phyloP scores from a whole-genome alignment of 176 grass and related monocot species.

The Pharus latifolius region DNA sequence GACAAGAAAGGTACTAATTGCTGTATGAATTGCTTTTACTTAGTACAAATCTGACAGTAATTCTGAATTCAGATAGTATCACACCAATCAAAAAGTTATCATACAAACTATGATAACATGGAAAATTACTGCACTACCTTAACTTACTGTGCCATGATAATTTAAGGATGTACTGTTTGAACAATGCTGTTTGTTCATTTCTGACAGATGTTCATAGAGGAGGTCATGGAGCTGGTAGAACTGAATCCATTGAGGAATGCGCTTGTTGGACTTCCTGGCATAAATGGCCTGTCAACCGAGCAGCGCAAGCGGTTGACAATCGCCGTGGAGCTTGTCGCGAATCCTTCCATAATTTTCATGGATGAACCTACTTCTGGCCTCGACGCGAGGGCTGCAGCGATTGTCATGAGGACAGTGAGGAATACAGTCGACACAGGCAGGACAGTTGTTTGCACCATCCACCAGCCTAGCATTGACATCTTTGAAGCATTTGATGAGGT shows the following conservation, averaged over 20 bases:
- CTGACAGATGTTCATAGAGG: constrained; percentile 53
- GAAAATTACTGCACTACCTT: no score
- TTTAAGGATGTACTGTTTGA: neutral
- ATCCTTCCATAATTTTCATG: constrained; percentile 76
- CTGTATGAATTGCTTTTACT: neutral
- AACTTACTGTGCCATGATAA: no score
- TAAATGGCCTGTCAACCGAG: constrained; percentile 51
- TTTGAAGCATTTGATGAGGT: constrained; percentile 69
- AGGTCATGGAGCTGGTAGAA: constrained; percentile 66
- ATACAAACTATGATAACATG: no score
- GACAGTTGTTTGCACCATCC: constrained; percentile 69
- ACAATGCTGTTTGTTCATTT: neutral
- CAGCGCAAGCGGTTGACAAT: constrained; percentile 60
- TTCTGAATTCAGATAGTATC: no score
- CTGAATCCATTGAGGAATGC: constrained; percentile 41
- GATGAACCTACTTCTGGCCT: constrained; percentile 68
- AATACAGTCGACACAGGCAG: constrained; percentile 58
- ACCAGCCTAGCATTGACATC: constrained; percentile 63
- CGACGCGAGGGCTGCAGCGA: constrained; percentile 53
- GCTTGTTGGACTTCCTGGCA: constrained; percentile 48
- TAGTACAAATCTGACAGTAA: no score
- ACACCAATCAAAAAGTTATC: no score
- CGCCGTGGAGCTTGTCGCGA: constrained; percentile 53
- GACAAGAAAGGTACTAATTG: constrained; percentile 42
- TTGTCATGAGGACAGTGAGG: constrained; percentile 60